Evolutionary conservation across 2,329 filamentous ascomycete genomes (phyloP).

Genomic region (Diaporthe sp.): DNA sequence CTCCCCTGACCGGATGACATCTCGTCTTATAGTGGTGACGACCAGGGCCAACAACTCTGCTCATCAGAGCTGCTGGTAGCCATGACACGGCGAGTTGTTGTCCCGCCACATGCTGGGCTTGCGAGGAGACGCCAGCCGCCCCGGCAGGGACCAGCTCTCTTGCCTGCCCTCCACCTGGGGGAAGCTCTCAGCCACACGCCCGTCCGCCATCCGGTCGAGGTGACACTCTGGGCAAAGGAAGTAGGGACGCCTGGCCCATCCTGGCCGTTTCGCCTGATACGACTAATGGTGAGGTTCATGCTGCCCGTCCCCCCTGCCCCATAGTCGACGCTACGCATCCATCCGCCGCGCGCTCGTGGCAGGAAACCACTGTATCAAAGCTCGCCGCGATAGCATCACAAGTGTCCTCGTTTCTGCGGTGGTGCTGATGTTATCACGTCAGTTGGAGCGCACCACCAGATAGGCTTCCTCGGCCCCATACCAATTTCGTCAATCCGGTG

Average conservation of each 20-base stretch:
- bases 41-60: not conserved
- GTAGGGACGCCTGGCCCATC: not conserved
- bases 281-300: not conserved
- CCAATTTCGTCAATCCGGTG: not conserved
- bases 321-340: not conserved
- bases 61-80: not conserved
- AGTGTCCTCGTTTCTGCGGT: not conserved
- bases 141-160: slow-evolving; percentile 7
- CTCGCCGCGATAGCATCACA: not conserved
- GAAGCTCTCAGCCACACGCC: slow-evolving; percentile 13
- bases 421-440: not conserved
- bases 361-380: not conserved
- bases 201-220: not conserved
- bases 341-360: not conserved
- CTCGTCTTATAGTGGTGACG: not conserved
- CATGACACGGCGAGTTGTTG: not conserved
- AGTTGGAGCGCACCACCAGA: not conserved
- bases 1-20: slow-evolving; percentile 1
- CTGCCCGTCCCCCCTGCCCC: not conserved
- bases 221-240: not conserved
- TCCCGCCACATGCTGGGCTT: slow-evolving; percentile 18
- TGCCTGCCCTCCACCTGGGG: not conserved
- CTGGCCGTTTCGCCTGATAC: slow-evolving; percentile 15
- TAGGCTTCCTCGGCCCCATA: not conserved
- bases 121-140: not conserved